Evolutionary conservation across 2,329 filamentous ascomycete genomes (phyloP), one percentile per base, ranked within the genome.

Genomic region (Lojkania enalia): DNA sequence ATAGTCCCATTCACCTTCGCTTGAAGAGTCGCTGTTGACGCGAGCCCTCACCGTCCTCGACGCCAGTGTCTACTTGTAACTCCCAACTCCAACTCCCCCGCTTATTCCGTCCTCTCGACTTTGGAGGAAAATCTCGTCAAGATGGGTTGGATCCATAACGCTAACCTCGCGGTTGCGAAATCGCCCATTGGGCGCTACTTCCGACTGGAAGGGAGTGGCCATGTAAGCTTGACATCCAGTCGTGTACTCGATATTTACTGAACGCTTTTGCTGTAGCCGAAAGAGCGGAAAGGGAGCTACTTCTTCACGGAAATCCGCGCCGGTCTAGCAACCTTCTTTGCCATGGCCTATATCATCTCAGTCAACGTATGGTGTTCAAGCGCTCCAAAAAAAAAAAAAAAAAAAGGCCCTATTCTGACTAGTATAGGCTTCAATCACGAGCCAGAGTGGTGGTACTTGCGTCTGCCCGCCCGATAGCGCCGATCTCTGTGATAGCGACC

Each of bases 231-330:
- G 23, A 23, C 13, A 21, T 21, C 18, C 35, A 12, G 7, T 29
- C 32, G 27, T n/a, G 39, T 15, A 7, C 15, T 12, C 13, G 15
- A 29, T 23, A 18, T 31, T 3, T 39, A 39, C 52, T 69, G 49
- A 66, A 45, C 37, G 15, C 52, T 39, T 42, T n/a, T n/a, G n/a
- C 39, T 46, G 48, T 48, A 88, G 85, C 81, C 78, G 53, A 81
- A 77, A 58, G 85, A 88, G 68, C 83, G 88, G 41, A 86, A 88
- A 64, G 85, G 85, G 16, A 86, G 88, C 21, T 78, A 79, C 58
- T 95, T 95, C 74, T 83, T 88, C 60, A 95, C 89, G 37, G 90
- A 95, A 72, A 76, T 95, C 42, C 85, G 90, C 50, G 90, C 87
- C 47, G 90, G 90, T 36, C 73, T 95, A 27, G 88, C 88, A 19